These are phyloP conservation scores for Ceratocystiopsis sp. DNA, from an alignment of 2,329 filamentous ascomycete species.

Conservation along the genomic window DNA sequence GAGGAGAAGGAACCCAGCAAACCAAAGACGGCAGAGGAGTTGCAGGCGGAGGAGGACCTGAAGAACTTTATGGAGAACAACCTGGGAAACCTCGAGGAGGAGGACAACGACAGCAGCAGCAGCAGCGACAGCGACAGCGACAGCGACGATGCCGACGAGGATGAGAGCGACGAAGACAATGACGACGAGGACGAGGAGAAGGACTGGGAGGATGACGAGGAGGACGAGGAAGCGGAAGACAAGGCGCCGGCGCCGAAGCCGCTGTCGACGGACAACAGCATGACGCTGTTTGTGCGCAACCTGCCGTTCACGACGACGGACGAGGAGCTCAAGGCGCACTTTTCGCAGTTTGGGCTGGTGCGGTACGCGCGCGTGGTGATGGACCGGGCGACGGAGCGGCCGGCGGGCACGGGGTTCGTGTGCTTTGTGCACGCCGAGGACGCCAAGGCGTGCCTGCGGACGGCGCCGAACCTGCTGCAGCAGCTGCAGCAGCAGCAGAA, in stretches of 20 bases:
- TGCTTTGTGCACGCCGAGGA: constrained; percentile 72
- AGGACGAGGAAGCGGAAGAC: constrained; percentile 7
- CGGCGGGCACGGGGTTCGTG: constrained; percentile 86
- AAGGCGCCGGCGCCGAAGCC: constrained; percentile 16
- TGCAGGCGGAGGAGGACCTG: constrained; percentile 23
- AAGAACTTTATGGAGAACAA: constrained; percentile 41
- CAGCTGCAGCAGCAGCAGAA: background rate
- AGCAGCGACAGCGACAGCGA: constrained; percentile 28
- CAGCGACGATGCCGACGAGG: constrained; percentile 26
- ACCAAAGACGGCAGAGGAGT: constrained; percentile 14
- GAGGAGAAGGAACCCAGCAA: constrained; percentile 13
- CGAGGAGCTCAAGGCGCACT: constrained; percentile 67
- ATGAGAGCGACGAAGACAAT: constrained; percentile 26
- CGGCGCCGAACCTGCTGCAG: constrained; percentile 39
- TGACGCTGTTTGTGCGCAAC: constrained; percentile 84
- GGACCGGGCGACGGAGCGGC: constrained; percentile 68
- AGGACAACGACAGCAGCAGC: constrained; percentile 30
- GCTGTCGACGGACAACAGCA: constrained; percentile 41
- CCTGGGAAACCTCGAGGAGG: constrained; percentile 39
- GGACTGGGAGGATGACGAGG: constrained; percentile 21
- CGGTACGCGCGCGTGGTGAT: constrained; percentile 85
- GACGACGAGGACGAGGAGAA: constrained; percentile 17
- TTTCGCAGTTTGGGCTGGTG: constrained; percentile 71
- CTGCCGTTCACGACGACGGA: constrained; percentile 80
- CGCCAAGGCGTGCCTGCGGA: constrained; percentile 57